A percentile compares a stretch with the other conserved stretches of the same genome.
Evolutionary conservation across 1,284 basidiomycete genomes (phyloP).

Genomic region (Cutaneotrichosporon sp.): DNA sequence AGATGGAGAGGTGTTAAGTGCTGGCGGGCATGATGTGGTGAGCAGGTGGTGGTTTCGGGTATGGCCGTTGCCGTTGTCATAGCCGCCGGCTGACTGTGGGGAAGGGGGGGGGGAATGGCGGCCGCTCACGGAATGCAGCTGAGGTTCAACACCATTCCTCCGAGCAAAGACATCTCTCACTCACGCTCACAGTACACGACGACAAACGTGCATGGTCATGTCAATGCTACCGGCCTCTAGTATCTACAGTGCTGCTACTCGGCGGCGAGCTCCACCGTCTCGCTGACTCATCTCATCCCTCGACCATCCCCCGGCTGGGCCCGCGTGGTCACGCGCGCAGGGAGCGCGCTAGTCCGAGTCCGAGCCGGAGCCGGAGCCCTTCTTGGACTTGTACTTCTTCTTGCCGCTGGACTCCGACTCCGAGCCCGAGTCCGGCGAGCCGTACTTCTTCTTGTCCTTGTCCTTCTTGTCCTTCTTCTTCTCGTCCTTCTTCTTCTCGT

Average conservation of each 20-base stretch:
- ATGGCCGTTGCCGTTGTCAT: background rate
- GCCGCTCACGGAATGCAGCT: no score
- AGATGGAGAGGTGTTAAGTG: background rate
- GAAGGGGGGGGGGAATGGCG: no score
- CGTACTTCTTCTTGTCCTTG: background rate
- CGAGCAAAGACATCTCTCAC: background rate
- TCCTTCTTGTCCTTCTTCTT: constrained; percentile 7
- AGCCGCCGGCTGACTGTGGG: no score
- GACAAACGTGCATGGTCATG: background rate
- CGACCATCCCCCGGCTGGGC: no score
- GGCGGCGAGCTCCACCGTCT: no score
- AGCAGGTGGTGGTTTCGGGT: background rate
- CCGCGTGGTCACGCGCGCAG: no score
- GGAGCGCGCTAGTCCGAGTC: background rate
- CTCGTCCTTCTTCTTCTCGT: background rate
- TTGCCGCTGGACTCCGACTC: constrained; percentile 1
- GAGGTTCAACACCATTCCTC: background rate
- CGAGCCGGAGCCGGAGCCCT: constrained; percentile 1
- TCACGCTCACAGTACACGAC: background rate
- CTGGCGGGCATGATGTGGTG: background rate
- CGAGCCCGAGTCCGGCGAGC: background rate
- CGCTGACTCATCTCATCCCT: background rate
- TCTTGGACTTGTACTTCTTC: constrained; percentile 1
- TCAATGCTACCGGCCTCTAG: background rate
- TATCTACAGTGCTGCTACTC: background rate